Base-by-base conservation (phyloP, 768 basidiomycete species). In the Nidula microcarpa region DNA sequence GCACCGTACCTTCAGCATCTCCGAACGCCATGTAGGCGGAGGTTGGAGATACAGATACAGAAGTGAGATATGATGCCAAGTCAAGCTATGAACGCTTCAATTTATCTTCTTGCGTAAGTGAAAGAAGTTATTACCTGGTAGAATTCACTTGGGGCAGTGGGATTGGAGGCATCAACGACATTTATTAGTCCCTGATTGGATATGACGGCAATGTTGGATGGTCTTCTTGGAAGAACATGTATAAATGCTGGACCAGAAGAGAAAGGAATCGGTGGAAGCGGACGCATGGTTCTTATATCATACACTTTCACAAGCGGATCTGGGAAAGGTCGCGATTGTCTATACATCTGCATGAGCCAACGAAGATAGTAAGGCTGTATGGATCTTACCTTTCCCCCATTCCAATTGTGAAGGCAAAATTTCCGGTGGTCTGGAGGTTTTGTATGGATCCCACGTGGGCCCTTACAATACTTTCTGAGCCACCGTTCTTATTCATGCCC, bases 261-360 rank as follows among this genome's bases (percentile, higher is more conserved):
- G 66, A 97, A 98, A 1, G 91, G 84, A 33, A 98, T 79, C 0
- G 96, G 93, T 2, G 92, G 80, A 2, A 98, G 77, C 0, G 93
- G 78, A 39, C 83, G 80, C 76, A 98, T 82, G 18, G 80, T 91
- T 33, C 96, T 87, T 33, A 92, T 62, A 67, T 99, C 96, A 61
- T 89, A 97, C 10, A 98, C 78, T 70, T 96, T 97, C 57, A 99
- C 92, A 34, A 94, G 75, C 2, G 94, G 91, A 65, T 98, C 96
- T 0, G 91, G 89, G 51, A 88, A 81, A 4, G 95, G 93, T 46
- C 89, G 86, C 6, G 88, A 86, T 68, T 91, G 92, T 67, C 95
- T 97, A 62, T 23, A 54, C 16, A 32, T 35, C 9, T 11, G 57
- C 18, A 58, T 61, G 7, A 43, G 13, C n/a, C 13, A 10, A 39